Conservation (phyloP, 108 stramenopile species). For the Skeletonema potamos region DNA sequence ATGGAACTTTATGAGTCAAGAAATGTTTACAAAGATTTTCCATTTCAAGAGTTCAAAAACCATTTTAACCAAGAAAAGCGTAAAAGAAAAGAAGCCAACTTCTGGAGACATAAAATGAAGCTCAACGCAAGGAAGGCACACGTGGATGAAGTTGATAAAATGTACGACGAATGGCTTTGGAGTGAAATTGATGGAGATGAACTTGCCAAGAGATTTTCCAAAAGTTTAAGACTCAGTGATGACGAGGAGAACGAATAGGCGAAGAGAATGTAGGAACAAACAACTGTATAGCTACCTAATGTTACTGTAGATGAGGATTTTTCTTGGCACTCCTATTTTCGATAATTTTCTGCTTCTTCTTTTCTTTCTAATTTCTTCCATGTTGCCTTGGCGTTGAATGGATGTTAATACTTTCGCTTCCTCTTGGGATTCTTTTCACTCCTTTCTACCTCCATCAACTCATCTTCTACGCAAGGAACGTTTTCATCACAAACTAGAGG, state of each 20-base stretch:
- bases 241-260: neutral
- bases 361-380: neutral
- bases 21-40: neutral
- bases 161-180: neutral
- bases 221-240: neutral
- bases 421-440: neutral
- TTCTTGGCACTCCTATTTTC: no score
- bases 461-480: neutral
- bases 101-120: neutral
- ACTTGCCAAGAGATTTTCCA: neutral
- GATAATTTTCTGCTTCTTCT: neutral
- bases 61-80: neutral
- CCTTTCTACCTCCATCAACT: neutral
- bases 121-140: neutral
- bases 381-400: neutral
- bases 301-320: no score
- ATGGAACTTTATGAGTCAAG: neutral
- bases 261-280: neutral
- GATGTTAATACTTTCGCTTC: neutral
- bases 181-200: neutral
- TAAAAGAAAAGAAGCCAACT: neutral
- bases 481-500: neutral
- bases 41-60: neutral
- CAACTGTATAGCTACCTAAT: neutral
- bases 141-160: neutral